Evolutionary conservation across 1,284 basidiomycete species (phyloP), one percentile per base, ranked within the genome.

Genomic region (Ustilago nuda): DNA sequence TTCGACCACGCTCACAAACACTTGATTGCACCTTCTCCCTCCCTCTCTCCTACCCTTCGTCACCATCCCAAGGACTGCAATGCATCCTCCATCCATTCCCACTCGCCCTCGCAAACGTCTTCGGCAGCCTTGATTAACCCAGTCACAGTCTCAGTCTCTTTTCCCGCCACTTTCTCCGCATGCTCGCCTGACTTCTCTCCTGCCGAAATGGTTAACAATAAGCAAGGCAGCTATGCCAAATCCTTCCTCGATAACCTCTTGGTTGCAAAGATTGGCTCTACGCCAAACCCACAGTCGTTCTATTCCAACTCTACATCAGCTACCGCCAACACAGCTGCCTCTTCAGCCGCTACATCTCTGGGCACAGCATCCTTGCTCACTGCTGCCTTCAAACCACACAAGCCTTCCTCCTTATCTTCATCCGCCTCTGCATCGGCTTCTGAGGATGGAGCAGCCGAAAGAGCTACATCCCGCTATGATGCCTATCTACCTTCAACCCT

Each of bases 351-450:
- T 6, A 62, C 66, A 8, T 69, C 74, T 2, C n/a, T 61, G 0
- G 61, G 61, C 8, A 35, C 39, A 54, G 64, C 65, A 56, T 58
- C 70, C 0, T 66, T 67, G 12, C 57, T 78, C 32, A 78, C 67
- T 9, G 61, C 76, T 15, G 60, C 76, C 8, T 78, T 74, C 58
- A 64, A 63, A 56, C 76, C 72, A 4, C 76, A 74, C 45, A 79
- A 68, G 54, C 73, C 77, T 8, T 79, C 77, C 2, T 79, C 75
- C 12, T 61, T 79, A 11, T 79, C 77, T 8, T 73, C 77, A 12
- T 76, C 70, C 8, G 77, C 73, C 8, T 79, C 76, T 5, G 73
- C 74, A 3, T 79, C 77, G n/a, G 77, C 77, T 8, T 79, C 72
- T 8, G 72, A 79, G 12, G 77, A 79, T 56, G 77, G 71, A 13